A percentile compares a stretch with the other conserved stretches of the same genome.
phyloP scores from a whole-genome alignment of 1,284 basidiomycete species.

The Singerocomus inundabilis region DNA sequence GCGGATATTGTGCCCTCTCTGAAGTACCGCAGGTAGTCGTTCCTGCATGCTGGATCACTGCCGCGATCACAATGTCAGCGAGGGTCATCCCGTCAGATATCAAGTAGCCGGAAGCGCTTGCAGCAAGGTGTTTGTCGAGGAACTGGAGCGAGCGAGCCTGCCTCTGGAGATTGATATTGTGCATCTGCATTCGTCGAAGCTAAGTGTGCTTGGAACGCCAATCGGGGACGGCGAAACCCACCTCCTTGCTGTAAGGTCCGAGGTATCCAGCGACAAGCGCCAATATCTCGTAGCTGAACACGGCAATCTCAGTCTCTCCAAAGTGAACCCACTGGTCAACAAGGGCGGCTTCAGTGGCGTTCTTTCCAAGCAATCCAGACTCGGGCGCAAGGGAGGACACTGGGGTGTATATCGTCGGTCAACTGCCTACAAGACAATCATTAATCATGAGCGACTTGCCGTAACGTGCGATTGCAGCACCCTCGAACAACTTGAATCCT shows the following conservation, averaged over 20 bases:
- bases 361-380: constrained; percentile 49
- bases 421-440: neutral
- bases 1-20: constrained; percentile 46
- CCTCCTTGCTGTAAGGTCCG: constrained; percentile 31
- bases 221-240: constrained; percentile 1
- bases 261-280: constrained; percentile 21
- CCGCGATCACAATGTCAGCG: constrained; percentile 55
- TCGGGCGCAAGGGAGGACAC: constrained; percentile 52
- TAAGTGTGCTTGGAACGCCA: neutral
- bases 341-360: constrained; percentile 45
- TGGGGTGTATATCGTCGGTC: constrained; percentile 19
- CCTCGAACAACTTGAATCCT: constrained; percentile 54
- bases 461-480: constrained; percentile 56
- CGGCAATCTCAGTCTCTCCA: constrained; percentile 46
- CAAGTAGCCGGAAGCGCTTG: constrained; percentile 48
- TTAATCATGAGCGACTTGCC: constrained; percentile 40
- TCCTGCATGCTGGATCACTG: constrained; percentile 36
- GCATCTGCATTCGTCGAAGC: constrained; percentile 24
- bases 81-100: constrained; percentile 60
- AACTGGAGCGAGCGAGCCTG: constrained; percentile 34
- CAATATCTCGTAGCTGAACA: constrained; percentile 20
- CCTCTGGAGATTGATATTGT: constrained; percentile 20
- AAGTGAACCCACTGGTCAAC: constrained; percentile 57
- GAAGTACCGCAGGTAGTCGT: constrained; percentile 40
- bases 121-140: constrained; percentile 51